Conservation (phyloP, 805 yeast genomes). For the Torulaspora microellipsoides region DNA sequence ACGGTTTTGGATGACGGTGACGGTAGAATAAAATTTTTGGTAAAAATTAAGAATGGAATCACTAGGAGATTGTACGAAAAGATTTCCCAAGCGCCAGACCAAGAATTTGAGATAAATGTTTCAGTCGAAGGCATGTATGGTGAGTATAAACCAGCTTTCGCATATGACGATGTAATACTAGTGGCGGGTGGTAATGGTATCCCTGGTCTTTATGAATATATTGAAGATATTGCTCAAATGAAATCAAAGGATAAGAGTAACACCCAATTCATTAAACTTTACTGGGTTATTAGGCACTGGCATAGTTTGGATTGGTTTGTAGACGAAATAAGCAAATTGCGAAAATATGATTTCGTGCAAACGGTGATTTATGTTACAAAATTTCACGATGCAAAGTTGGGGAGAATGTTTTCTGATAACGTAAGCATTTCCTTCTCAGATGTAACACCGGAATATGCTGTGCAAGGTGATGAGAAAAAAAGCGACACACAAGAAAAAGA, state of each 20-base stretch:
- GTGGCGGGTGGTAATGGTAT: constrained; percentile 52
- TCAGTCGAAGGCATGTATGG: constrained; percentile 65
- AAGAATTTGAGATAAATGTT: constrained; percentile 36
- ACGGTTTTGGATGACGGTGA: constrained; percentile 42
- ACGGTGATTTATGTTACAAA: constrained; percentile 56
- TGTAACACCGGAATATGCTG: background rate
- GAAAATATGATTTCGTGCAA: constrained; percentile 12
- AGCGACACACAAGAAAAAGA: constrained; percentile 6
- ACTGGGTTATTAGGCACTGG: constrained; percentile 60
- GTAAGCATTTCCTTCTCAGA: background rate
- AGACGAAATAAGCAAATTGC: constrained; percentile 35
- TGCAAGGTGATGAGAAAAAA: background rate
- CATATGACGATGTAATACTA: constrained; percentile 36
- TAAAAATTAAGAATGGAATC: constrained; percentile 47
- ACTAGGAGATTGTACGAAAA: constrained; percentile 41
- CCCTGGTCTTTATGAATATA: constrained; percentile 44
- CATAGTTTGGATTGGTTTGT: constrained; percentile 46
- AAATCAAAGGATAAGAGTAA: constrained; percentile 9
- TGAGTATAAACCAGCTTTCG: constrained; percentile 34
- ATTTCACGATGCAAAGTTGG: constrained; percentile 16
- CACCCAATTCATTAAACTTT: constrained; percentile 38
- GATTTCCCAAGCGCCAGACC: constrained; percentile 30
- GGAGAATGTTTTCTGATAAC: constrained; percentile 5
- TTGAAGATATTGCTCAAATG: constrained; percentile 15
- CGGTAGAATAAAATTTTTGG: constrained; percentile 21